Evolutionary conservation across 768 basidiomycete species (phyloP).

Genomic region (Goffeauzyma gilvescens): DNA sequence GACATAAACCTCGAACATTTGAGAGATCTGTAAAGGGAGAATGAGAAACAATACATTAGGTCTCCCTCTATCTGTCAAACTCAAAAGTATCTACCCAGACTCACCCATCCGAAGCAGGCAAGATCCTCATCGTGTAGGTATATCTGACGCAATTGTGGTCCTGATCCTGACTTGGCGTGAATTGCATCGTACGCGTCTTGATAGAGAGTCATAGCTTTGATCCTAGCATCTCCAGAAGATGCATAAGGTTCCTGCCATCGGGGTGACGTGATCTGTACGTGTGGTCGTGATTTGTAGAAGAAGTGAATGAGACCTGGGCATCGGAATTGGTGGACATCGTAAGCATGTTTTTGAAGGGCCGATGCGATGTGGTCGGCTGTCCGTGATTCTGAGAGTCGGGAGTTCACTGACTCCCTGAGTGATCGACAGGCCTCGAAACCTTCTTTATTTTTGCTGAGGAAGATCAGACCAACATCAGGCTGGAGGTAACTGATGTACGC

Average conservation of each 20-base stretch:
- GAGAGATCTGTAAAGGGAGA: slow-evolving; percentile 51
- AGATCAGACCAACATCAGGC: slow-evolving; percentile 46
- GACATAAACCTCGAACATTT: slow-evolving; percentile 80
- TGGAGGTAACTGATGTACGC: slow-evolving; percentile 46
- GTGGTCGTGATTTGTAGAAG: slow-evolving; percentile 71
- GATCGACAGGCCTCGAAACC: slow-evolving; percentile 60
- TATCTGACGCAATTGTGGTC: slow-evolving; percentile 58
- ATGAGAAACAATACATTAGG: neutral
- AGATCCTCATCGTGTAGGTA: slow-evolving; percentile 71
- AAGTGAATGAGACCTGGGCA: slow-evolving; percentile 86
- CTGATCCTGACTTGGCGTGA: slow-evolving; percentile 69
- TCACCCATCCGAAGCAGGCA: slow-evolving; percentile 83
- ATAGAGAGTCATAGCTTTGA: slow-evolving; percentile 59
- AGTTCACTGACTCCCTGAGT: too few relatives aligned
- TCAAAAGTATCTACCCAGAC: slow-evolving; percentile 19
- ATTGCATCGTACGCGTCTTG: slow-evolving; percentile 72
- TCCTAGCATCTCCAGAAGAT: neutral
- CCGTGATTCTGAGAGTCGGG: too few relatives aligned
- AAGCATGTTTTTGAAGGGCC: too few relatives aligned
- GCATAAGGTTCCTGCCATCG: slow-evolving; percentile 34
- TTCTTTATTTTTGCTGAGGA: slow-evolving; percentile 62
- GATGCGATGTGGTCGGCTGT: too few relatives aligned
- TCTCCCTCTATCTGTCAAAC: neutral
- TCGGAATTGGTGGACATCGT: too few relatives aligned
- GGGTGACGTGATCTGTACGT: slow-evolving; percentile 78